A percentile compares a stretch with the other conserved stretches of the same genome.
These are phyloP conservation scores for Rasamsonia emersonii DNA, from an alignment of 2,329 filamentous ascomycete genomes.

Conservation along the genomic window DNA sequence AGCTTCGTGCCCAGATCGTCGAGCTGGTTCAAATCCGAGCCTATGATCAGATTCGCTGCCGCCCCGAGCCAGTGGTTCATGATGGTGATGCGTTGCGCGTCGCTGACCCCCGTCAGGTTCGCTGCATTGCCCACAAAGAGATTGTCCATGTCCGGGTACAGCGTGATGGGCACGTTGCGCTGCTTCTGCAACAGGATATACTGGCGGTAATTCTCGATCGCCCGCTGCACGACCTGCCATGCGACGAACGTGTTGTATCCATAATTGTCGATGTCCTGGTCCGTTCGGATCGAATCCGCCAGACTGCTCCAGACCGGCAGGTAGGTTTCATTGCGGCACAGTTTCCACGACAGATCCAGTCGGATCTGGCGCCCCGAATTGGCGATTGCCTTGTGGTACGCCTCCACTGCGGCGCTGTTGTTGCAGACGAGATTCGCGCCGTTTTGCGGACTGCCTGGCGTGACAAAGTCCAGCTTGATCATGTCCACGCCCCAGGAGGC, in stretches of 20 bases:
- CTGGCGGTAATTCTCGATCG: conserved; percentile 22
- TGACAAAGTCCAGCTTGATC: conserved; percentile 21
- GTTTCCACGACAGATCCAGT: conserved; percentile 21
- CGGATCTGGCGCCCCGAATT: conserved; percentile 17
- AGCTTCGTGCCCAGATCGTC: conserved; percentile 16
- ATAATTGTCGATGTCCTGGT: conserved; percentile 19
- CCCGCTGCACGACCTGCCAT: conserved; percentile 16
- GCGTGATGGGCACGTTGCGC: conserved; percentile 12
- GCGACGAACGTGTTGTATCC: conserved; percentile 14
- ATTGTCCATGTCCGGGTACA: conserved; percentile 22
- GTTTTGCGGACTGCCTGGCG: conserved; percentile 16
- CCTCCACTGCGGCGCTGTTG: conserved; percentile 12
- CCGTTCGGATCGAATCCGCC: conserved; percentile 19
- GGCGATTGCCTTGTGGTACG: conserved; percentile 20
- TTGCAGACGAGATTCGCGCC: conserved; percentile 14
- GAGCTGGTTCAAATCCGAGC: conserved; percentile 17
- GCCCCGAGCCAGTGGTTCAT: conserved; percentile 24
- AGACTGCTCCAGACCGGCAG: conserved; percentile 16
- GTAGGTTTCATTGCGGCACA: conserved; percentile 15
- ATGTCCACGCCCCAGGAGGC: conserved; percentile 20
- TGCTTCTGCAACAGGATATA: conserved; percentile 15
- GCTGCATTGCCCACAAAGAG: conserved; percentile 18
- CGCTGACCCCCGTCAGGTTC: conserved; percentile 15
- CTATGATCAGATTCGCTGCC: conserved; percentile 19
- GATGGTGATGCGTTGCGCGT: conserved; percentile 16